Percentiles rank a stretch among this genome's conserved stretches.
Conservation (phyloP, 202 grass and related monocot genomes). For the Elaeis oleifera region DNA sequence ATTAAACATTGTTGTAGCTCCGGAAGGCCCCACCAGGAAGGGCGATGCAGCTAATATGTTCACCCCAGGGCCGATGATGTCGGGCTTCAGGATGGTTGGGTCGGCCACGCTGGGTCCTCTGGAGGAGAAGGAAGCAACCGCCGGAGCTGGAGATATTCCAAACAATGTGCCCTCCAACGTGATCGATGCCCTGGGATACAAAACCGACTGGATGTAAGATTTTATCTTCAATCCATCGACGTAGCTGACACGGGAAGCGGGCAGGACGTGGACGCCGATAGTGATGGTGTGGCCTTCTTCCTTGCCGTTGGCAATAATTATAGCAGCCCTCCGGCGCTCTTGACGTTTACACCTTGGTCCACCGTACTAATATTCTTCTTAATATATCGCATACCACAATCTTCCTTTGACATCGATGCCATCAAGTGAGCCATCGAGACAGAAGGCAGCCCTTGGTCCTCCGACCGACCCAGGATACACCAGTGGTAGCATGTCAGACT, state of each 20-base stretch:
- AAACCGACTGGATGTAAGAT: conserved; percentile 34
- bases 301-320: conserved; percentile 30
- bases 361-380: neutral
- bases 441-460: neutral
- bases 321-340: conserved; percentile 33
- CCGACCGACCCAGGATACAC: conserved; percentile 13
- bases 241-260: conserved; percentile 26
- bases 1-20: too few species aligned
- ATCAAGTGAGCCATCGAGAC: conserved; percentile 29
- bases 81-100: too few species aligned
- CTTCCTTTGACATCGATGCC: conserved; percentile 33
- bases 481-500: neutral
- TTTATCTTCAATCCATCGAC: conserved; percentile 32
- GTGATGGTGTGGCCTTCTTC: conserved; percentile 9
- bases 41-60: too few species aligned
- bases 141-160: neutral
- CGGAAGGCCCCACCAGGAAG: too few species aligned
- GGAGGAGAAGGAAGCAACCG: too few species aligned
- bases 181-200: conserved; percentile 26
- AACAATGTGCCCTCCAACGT: conserved; percentile 18
- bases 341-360: conserved; percentile 22
- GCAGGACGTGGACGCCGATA: conserved; percentile 17
- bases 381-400: conserved; percentile 45
- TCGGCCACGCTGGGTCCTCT: too few species aligned
- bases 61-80: too few species aligned